Conservation (phyloP, 2,329 filamentous ascomycete species). For the Fonsecaea nubica region DNA sequence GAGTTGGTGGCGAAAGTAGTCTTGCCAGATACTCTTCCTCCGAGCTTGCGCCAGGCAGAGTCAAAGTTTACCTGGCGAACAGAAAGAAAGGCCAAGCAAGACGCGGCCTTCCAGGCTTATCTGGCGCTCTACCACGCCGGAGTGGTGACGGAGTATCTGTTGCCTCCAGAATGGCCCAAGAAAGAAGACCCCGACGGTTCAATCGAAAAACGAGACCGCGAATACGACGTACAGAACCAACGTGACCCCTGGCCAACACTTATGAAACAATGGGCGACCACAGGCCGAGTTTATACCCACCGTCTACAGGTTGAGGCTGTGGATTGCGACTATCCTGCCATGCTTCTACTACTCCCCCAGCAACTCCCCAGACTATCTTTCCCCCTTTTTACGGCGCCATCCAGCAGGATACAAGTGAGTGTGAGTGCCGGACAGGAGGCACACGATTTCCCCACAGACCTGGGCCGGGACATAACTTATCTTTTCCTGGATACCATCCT, state of each 20-base stretch:
- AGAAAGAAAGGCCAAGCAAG: constrained; percentile 75
- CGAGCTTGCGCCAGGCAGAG: constrained; percentile 61
- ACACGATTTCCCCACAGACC: constrained; percentile 11
- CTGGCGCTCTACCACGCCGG: constrained; percentile 70
- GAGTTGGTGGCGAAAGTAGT: constrained; percentile 64
- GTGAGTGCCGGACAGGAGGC: constrained; percentile 14
- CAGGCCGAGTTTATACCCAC: constrained; percentile 25
- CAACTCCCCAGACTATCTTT: constrained; percentile 26
- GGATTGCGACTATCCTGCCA: constrained; percentile 15
- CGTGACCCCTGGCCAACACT: constrained; percentile 50
- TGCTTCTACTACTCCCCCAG: constrained; percentile 33
- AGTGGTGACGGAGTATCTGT: constrained; percentile 76
- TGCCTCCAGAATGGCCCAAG: constrained; percentile 59
- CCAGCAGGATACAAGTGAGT: constrained; percentile 3
- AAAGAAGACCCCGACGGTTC: constrained; percentile 14
- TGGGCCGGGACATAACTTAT: constrained; percentile 24
- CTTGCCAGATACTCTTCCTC: constrained; percentile 74
- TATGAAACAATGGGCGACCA: constrained; percentile 32
- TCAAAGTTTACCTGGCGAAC: constrained; percentile 69
- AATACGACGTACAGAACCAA: constrained; percentile 42
- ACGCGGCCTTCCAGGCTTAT: constrained; percentile 85
- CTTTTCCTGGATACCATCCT: constrained; percentile 21
- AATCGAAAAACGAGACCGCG: constrained; percentile 27
- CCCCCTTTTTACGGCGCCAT: constrained; percentile 15
- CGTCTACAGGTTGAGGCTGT: constrained; percentile 22